phyloP scores from a whole-genome alignment of 129 eudicot species.

The Helichrysum umbraculigerum region DNA sequence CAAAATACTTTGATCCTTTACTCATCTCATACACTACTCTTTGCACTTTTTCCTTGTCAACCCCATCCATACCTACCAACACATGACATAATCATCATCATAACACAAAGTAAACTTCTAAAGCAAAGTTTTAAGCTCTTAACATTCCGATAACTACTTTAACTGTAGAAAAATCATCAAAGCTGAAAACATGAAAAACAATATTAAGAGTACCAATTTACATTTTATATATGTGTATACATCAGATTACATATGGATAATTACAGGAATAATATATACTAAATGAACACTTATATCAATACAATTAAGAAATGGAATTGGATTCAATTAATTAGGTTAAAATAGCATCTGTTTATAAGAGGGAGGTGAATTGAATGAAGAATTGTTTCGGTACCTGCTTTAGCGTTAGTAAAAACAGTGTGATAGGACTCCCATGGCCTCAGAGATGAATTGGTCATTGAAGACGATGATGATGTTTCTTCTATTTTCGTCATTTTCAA shows the following conservation, averaged over 20 bases:
- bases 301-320: not conserved
- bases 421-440: slow-evolving; percentile 96
- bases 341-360: not conserved
- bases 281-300: no score
- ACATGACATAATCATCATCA: not conserved
- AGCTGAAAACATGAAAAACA: not conserved
- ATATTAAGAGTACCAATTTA: not conserved
- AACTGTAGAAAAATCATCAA: not conserved
- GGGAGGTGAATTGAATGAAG: not conserved
- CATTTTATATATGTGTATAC: not conserved
- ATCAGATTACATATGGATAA: no score
- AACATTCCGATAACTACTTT: not conserved
- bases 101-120: slow-evolving; percentile 11
- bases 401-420: slow-evolving; percentile 87
- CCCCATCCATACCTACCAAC: slow-evolving; percentile 91
- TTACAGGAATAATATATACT: no score
- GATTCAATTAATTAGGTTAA: not conserved
- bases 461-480: slow-evolving; percentile 29
- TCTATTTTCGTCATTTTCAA: slow-evolving; percentile 37
- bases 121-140: not conserved
- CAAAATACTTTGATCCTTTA: slow-evolving; percentile 92
- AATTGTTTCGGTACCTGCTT: slow-evolving; percentile 64
- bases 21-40: slow-evolving; percentile 95
- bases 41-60: slow-evolving; percentile 97
- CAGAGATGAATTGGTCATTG: slow-evolving; percentile 36